A percentile compares a stretch with the other conserved stretches of the same genome.
These are phyloP conservation scores for Colletotrichum kahawae DNA, from an alignment of 2,329 filamentous ascomycete genomes.

Conservation along the genomic window DNA sequence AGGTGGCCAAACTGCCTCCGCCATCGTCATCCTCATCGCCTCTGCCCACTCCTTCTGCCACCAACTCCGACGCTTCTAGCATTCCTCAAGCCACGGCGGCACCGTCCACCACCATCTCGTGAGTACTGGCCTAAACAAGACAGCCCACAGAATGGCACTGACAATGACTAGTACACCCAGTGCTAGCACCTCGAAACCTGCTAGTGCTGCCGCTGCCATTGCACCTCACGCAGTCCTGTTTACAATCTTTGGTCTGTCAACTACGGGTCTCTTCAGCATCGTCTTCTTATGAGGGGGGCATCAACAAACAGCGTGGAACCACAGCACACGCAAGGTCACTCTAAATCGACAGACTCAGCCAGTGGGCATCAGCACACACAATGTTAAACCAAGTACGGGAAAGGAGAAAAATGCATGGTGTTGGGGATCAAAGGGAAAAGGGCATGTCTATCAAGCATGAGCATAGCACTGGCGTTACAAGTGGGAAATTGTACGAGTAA, in stretches of 20 bases:
- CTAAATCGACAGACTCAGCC: not conserved
- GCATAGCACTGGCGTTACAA: not conserved
- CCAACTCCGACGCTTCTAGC: not conserved
- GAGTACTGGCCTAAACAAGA: not conserved
- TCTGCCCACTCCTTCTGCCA: not conserved
- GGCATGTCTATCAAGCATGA: not conserved
- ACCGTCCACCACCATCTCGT: not conserved
- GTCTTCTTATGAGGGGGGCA: not conserved
- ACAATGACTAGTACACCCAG: not conserved
- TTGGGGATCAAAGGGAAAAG: not conserved
- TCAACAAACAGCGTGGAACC: not conserved
- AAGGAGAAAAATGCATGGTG: not conserved
- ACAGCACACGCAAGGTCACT: not conserved
- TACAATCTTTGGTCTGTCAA: constrained; percentile 1
- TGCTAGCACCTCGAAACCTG: not conserved
- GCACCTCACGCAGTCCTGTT: constrained; percentile 13
- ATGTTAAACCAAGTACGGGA: not conserved
- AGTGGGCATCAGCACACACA: not conserved
- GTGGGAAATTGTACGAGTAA: not conserved
- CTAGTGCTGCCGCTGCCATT: constrained; percentile 15
- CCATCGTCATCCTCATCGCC: not conserved
- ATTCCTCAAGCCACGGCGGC: not conserved
- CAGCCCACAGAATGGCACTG: not conserved
- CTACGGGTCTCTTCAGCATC: constrained; percentile 1
- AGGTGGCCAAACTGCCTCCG: not conserved